Evolutionary conservation across 2,329 filamentous ascomycete species (phyloP).

Genomic region (Chaetothyriales sp.): DNA sequence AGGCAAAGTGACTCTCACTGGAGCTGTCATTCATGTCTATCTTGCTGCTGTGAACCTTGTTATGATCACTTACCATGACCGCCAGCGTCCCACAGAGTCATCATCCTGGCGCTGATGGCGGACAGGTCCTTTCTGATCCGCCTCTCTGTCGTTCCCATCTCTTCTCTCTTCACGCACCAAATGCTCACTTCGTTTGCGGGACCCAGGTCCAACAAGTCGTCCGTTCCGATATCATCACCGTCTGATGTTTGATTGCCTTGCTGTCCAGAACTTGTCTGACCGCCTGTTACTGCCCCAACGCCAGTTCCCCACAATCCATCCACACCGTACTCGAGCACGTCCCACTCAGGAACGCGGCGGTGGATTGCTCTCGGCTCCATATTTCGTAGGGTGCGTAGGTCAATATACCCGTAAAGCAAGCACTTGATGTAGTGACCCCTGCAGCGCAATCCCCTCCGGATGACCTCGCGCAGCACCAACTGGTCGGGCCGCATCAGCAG

Average conservation of each 20-base stretch:
- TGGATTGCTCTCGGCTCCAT: slow-evolving; percentile 32
- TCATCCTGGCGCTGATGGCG: not conserved
- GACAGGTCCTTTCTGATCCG: not conserved
- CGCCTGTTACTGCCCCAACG: not conserved
- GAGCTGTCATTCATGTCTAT: slow-evolving; percentile 18
- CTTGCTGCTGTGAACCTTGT: not conserved
- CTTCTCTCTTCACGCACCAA: not conserved
- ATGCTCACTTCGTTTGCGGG: not conserved
- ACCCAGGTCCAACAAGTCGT: not conserved
- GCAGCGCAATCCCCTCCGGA: slow-evolving; percentile 13
- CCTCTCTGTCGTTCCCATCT: not conserved
- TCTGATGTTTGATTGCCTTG: not conserved
- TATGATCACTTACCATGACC: not conserved
- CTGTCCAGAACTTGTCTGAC: not conserved
- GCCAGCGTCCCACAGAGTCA: not conserved
- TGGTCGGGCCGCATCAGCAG: slow-evolving; percentile 19
- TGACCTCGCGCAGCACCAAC: slow-evolving; percentile 17
- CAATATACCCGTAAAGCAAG: slow-evolving; percentile 43
- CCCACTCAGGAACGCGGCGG: slow-evolving; percentile 7
- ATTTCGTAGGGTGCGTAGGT: slow-evolving; percentile 38
- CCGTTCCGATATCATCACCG: not conserved
- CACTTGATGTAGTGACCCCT: slow-evolving; percentile 11
- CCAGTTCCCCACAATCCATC: slow-evolving; percentile 4
- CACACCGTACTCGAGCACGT: slow-evolving; percentile 13
- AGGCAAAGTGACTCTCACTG: slow-evolving; percentile 27